Evolutionary conservation across 768 basidiomycete species (phyloP), one percentile per base, ranked within the genome.

Genomic region (Suillus sp.): DNA sequence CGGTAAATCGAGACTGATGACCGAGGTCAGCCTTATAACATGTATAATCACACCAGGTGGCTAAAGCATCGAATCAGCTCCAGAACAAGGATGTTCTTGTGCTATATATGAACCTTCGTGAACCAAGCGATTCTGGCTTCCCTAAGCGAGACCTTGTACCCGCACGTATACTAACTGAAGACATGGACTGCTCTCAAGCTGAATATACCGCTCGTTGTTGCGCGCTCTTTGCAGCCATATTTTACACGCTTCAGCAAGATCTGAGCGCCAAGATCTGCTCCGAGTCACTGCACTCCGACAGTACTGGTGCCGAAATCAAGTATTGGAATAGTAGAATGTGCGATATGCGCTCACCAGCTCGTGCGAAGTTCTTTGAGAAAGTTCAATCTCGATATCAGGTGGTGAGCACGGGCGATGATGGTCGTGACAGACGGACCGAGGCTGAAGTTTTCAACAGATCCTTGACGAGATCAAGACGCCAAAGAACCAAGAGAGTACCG

Each of bases 1-100:
- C 1, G 68, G 69, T 11, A 70, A 70, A 55, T 70, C 69, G 18
- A 62, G 67, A 20, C 43, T 70, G 50, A 42, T 68, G 43, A 56
- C 22, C 27, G 61, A 65, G 54, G 60, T 65, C 55, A 34, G 30
- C 7, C 5, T 22, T 25, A n/a, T 62, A 16, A 1, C 18, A 6
- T 48, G 16, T 18, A 11, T 35, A 18, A 20, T 45, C 10, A 5
- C 9, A 30, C 0, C 13, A 11, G 14, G 25, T 55, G 11, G 27
- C 56, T 63, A 7, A 47, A 47, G 58, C 35, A 54, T 0, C 20
- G 0, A 18, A 2, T 38, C 6, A 69, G 66, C 53, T 69, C 27
- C 34, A 54, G 45, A 62, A 63, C 34, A 70, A 63, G 9, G n/a
- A 32, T 5, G 65, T 67, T 40, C 11, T 68, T 1, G 71, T 72